A percentile compares a stretch with the other conserved stretches of the same genome.
These are phyloP conservation scores for Rhododendron ovatum DNA, from an alignment of 148 eudicot genomes.

Conservation along the genomic window DNA sequence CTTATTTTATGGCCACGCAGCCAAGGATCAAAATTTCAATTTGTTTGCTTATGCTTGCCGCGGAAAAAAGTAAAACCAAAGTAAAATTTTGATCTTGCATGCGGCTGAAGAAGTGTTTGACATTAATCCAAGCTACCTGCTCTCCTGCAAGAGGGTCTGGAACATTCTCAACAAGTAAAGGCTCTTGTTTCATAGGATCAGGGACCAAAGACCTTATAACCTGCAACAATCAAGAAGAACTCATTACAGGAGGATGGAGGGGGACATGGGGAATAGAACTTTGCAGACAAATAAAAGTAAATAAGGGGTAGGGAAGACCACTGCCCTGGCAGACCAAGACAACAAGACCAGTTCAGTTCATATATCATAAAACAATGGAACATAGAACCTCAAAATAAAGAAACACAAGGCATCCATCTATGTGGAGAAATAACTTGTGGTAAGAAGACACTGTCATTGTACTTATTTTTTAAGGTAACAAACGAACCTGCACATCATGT, in stretches of 20 bases:
- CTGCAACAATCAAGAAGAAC: constrained; percentile 36
- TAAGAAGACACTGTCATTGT: not conserved
- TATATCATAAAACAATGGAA: not conserved
- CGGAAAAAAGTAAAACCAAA: not conserved
- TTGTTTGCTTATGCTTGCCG: not conserved
- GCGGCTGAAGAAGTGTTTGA: not conserved
- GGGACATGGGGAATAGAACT: not conserved
- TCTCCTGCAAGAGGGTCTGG: constrained; percentile 96
- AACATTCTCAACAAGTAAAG: constrained; percentile 71
- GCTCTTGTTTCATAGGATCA: constrained; percentile 80
- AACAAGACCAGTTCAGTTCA: not conserved
- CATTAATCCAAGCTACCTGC: constrained; percentile 50
- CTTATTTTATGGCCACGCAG: not conserved
- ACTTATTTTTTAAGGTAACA: not conserved
- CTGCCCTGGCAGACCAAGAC: not conserved
- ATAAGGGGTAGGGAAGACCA: constrained; percentile 1
- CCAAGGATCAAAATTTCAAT: not conserved
- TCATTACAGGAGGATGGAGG: constrained; percentile 1
- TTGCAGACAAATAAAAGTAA: not conserved
- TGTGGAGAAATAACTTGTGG: constrained; percentile 1
- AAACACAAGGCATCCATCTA: not conserved
- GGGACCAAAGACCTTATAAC: constrained; percentile 54
- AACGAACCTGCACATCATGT: constrained; percentile 40
- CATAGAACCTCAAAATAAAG: not conserved
- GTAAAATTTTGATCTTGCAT: not conserved